phyloP scores from a whole-genome alignment of 495 filamentous ascomycete species.

The Emericellopsis terricola region DNA sequence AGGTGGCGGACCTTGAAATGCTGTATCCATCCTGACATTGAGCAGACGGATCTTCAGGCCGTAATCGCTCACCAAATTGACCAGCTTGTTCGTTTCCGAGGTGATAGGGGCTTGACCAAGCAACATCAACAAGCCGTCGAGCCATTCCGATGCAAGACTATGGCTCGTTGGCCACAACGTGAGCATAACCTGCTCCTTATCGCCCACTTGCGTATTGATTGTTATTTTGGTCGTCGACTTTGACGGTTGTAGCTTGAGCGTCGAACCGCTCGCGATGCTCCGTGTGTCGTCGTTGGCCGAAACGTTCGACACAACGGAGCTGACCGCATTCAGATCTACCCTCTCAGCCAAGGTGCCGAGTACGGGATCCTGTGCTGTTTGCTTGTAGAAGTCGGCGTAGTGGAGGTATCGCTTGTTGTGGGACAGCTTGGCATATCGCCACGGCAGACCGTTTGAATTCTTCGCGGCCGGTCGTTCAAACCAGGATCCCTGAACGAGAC shows the following conservation, averaged over 20 bases:
- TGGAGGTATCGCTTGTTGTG: constrained; percentile 86
- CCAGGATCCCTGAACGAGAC: constrained; percentile 77
- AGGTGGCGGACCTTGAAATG: constrained; percentile 32
- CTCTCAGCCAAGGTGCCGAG: constrained; percentile 64
- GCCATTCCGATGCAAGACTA: constrained; percentile 82
- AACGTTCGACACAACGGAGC: constrained; percentile 86
- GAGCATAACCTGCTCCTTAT: constrained; percentile 42
- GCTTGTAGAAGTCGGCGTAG: constrained; percentile 67
- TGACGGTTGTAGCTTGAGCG: constrained; percentile 10
- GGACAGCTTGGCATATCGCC: constrained; percentile 75
- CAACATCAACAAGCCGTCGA: constrained; percentile 90
- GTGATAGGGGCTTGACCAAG: constrained; percentile 92
- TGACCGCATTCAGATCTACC: constrained; percentile 76
- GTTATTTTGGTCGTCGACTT: constrained; percentile 70
- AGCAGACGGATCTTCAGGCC: constrained; percentile 84
- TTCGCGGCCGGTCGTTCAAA: constrained; percentile 44
- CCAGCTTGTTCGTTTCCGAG: constrained; percentile 78
- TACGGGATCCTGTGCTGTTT: constrained; percentile 43
- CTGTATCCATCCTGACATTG: constrained; percentile 78
- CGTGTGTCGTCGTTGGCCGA: constrained; percentile 40
- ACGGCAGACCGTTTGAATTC: constrained; percentile 27
- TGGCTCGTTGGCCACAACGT: constrained; percentile 69
- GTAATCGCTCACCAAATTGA: constrained; percentile 70
- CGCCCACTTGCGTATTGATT: constrained; percentile 52
- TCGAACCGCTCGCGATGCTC: constrained; percentile 10